These are phyloP conservation scores for Phytophthora agathidicida DNA, from an alignment of 352 stramenopile genomes.

Conservation along the genomic window DNA sequence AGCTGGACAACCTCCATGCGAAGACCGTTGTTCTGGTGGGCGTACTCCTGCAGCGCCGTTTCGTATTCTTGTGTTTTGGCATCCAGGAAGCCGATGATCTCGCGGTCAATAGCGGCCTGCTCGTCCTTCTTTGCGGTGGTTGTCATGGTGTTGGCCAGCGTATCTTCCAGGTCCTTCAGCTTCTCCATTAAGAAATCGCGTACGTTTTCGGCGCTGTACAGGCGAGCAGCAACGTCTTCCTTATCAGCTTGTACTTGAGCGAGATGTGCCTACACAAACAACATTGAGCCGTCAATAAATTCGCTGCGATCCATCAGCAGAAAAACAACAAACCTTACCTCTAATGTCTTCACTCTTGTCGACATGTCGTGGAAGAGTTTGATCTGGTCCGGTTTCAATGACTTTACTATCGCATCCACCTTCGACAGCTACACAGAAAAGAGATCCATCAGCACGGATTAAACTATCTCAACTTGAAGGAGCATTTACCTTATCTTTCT, in stretches of 20 bases:
- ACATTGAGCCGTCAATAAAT: neutral
- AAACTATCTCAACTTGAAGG: no score
- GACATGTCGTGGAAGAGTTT: constrained; percentile 89
- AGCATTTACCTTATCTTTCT: constrained; percentile 56
- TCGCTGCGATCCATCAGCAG: neutral
- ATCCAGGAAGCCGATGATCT: constrained; percentile 87
- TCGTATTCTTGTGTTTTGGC: constrained; percentile 83
- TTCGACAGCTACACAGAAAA: constrained; percentile 68
- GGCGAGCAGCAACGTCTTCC: constrained; percentile 69
- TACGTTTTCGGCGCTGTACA: constrained; percentile 81
- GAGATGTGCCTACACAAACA: constrained; percentile 49
- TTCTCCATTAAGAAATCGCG: constrained; percentile 89
- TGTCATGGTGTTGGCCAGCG: constrained; percentile 60
- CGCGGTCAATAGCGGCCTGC: constrained; percentile 68
- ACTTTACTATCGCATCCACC: constrained; percentile 79
- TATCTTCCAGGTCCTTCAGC: constrained; percentile 78
- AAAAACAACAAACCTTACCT: constrained; percentile 36
- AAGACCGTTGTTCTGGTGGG: constrained; percentile 62
- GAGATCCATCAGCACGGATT: no score
- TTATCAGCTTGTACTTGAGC: constrained; percentile 77
- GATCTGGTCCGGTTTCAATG: constrained; percentile 83
- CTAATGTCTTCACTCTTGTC: constrained; percentile 69
- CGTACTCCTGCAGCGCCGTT: constrained; percentile 52
- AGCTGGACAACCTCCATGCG: constrained; percentile 49
- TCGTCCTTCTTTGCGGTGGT: constrained; percentile 65